Conservation (phyloP, 2,329 filamentous ascomycete genomes). For the Hypoxylon sp. region DNA sequence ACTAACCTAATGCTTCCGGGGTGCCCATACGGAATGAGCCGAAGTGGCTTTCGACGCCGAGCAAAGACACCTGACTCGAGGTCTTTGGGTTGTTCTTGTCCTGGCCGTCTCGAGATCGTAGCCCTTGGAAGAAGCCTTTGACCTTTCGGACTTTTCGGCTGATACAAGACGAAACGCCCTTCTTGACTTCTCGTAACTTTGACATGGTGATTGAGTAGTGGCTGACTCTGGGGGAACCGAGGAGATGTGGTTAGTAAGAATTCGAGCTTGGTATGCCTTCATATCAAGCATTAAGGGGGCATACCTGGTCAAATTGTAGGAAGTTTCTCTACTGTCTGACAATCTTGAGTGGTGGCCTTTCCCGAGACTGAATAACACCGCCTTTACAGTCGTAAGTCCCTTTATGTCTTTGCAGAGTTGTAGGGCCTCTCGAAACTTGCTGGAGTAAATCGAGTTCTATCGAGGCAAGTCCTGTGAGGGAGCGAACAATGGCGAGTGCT, state of each 20-base stretch:
- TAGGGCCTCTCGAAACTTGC: not conserved
- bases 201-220: not conserved
- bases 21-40: not conserved
- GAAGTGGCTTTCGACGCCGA: not conserved
- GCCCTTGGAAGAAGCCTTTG: slow-evolving; percentile 5
- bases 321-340: not conserved
- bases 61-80: not conserved
- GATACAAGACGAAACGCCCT: not conserved
- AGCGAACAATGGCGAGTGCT: not conserved
- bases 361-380: not conserved
- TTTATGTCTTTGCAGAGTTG: not conserved
- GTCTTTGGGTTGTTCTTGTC: not conserved
- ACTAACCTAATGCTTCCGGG: not conserved
- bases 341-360: not conserved
- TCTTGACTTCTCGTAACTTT: not conserved
- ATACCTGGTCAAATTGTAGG: not conserved
- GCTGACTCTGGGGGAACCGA: not conserved
- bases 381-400: too few relatives aligned
- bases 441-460: not conserved
- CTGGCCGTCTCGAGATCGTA: not conserved
- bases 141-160: not conserved
- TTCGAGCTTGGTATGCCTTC: not conserved
- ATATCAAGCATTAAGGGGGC: not conserved
- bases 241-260: not conserved
- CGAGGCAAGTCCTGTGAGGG: slow-evolving; percentile 8